phyloP scores from a whole-genome alignment of 1,284 basidiomycete species.

The Phylloporus sp. region DNA sequence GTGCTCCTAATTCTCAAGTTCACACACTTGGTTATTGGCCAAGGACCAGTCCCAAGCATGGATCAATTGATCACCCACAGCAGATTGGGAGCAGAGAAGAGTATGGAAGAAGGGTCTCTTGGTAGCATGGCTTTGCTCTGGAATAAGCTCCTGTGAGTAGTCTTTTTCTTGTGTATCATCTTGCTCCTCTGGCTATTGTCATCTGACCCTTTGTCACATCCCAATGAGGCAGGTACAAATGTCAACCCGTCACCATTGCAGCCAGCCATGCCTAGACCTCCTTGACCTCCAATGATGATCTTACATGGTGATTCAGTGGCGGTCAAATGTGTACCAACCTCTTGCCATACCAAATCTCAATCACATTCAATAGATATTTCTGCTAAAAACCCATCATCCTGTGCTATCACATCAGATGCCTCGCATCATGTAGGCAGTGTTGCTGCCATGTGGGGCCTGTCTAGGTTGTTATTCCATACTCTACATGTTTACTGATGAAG shows the following conservation, averaged over 20 bases:
- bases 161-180: background rate
- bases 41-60: conserved; percentile 27
- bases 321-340: conserved; percentile 15
- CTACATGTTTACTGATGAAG: background rate
- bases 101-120: conserved; percentile 26
- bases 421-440: conserved; percentile 21
- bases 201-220: conserved; percentile 16
- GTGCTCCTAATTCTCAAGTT: no score
- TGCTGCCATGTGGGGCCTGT: conserved; percentile 18
- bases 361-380: conserved; percentile 12
- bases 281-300: conserved; percentile 22
- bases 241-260: conserved; percentile 21
- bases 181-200: background rate
- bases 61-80: conserved; percentile 11
- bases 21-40: no score
- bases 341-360: conserved; percentile 25
- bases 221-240: conserved; percentile 10
- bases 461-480: conserved; percentile 28
- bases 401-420: background rate
- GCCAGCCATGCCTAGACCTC: conserved; percentile 27
- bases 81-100: conserved; percentile 14
- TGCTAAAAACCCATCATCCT: no score
- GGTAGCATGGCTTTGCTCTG: conserved; percentile 54
- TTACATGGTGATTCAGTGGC: conserved; percentile 30
- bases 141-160: conserved; percentile 61